Evolutionary conservation across 1,139 yeast species (phyloP), one percentile per base, ranked within the genome.

Genomic region (Schwanniomyces etchellsii): DNA sequence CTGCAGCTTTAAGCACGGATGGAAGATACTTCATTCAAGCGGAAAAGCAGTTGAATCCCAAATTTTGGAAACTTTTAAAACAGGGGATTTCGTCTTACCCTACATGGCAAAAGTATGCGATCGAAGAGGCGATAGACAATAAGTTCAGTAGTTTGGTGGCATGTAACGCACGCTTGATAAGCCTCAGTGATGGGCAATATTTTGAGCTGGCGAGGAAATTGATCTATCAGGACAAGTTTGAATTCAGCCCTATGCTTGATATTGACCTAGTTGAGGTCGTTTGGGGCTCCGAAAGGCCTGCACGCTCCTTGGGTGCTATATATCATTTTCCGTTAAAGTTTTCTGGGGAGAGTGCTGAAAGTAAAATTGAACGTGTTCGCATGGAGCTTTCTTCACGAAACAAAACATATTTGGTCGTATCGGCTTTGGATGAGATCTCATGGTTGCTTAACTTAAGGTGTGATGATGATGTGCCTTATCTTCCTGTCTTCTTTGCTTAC

Each of bases 401-500:
- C 5, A 52, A 52, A 1, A 43, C 60, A 3, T 60, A 54, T 34
- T 47, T 64, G 30, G 32, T 32, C 10, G 29, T 32, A 4, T 25
- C 35, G 5, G 28, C 35, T 5, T 47, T 55, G 30, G 98, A 91
- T 58, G 96, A 91, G 49, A 74, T 89, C 38, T 95, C 96, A 5
- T 89, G 96, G 97, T 60, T 88, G 34, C 72, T 88, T 50, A 91
- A 91, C 49, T 64, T 91, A 42, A 54, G 80, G 30, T 51, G 67
- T 13, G 72, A 66, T 32, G 44, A 54, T 12, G 71, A 68, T 33
- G 57, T 67, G 23, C 68, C 69, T 2, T 74, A 55, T 42, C 58
- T 64, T 33, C 78, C 80, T 0, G 71, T 70, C 1, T 74, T 74
- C 39, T 74, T 69, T 42, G 49, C 70, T 5, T 74, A 72, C 41